A percentile compares a stretch with the other conserved stretches of the same genome.
phyloP scores from a whole-genome alignment of 192 early-diverging fungal species.

The Linnemannia exigua region DNA sequence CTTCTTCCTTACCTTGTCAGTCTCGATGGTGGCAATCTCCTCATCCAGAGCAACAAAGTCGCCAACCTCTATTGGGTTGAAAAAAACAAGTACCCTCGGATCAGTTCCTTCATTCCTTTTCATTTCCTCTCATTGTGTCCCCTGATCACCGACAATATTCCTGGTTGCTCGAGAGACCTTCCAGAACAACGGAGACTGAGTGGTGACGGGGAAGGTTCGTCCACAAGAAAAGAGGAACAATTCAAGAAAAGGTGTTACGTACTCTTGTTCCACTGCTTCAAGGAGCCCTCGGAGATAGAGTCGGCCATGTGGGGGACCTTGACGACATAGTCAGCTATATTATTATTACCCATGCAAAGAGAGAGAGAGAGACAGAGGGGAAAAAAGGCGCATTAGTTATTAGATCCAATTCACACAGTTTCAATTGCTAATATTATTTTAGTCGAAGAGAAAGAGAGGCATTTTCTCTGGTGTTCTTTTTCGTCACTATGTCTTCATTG shows the following conservation, averaged over 20 bases:
- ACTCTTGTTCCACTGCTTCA: constrained; percentile 97
- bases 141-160: not conserved
- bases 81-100: not conserved
- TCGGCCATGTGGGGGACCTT: constrained; percentile 98
- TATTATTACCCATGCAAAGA: not conserved
- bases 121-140: not conserved
- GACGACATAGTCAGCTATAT: constrained; percentile 86
- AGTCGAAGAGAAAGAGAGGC: not conserved
- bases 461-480: not conserved
- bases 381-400: constrained; percentile 11
- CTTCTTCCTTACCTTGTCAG: constrained; percentile 85
- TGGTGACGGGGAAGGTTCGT: not conserved
- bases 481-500: constrained; percentile 7
- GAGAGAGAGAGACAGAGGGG: not conserved
- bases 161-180: not conserved
- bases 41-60: constrained; percentile 96
- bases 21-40: constrained; percentile 97
- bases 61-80: constrained; percentile 82
- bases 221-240: not conserved
- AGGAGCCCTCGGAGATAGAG: constrained; percentile 97
- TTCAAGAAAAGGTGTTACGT: constrained; percentile 51
- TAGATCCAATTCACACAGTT: not conserved
- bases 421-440: constrained; percentile 1
- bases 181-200: not conserved
- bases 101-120: not conserved